Conservation (phyloP, 2,329 filamentous ascomycete genomes). For the Purpureocillium takamizusanense region DNA sequence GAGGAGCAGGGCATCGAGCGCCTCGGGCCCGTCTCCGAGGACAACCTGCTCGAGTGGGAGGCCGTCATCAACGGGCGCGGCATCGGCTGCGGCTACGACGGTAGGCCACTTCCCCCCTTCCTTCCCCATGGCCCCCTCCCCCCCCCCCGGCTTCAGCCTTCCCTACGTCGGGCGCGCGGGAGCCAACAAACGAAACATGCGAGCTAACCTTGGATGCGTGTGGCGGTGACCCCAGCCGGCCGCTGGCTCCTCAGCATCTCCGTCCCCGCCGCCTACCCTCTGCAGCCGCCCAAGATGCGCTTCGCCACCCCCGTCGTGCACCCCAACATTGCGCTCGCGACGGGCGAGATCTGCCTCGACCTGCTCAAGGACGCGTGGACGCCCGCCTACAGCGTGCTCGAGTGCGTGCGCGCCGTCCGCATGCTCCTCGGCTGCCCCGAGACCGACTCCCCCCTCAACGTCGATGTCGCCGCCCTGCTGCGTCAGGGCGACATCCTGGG, state of each 20-base stretch:
- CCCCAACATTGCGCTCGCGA: slow-evolving; percentile 62
- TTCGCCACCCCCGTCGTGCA: slow-evolving; percentile 84
- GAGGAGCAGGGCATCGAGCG: slow-evolving; percentile 48
- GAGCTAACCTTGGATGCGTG: no score
- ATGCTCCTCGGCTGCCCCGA: slow-evolving; percentile 57
- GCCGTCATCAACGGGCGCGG: slow-evolving; percentile 51
- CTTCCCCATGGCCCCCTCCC: no score
- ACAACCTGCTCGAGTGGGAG: slow-evolving; percentile 49
- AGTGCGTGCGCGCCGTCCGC: slow-evolving; percentile 63
- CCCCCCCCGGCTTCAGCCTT: no score
- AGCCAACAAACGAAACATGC: no score
- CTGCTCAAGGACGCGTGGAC: slow-evolving; percentile 74
- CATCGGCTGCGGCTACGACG: slow-evolving; percentile 46
- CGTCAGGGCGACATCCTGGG: slow-evolving; percentile 59
- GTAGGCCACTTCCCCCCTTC: slow-evolving; percentile 18
- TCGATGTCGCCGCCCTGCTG: slow-evolving; percentile 66
- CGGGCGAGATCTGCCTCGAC: slow-evolving; percentile 90
- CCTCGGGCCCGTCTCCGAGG: slow-evolving; percentile 44
- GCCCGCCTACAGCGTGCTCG: slow-evolving; percentile 72
- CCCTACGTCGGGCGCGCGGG: no score
- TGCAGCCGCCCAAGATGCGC: slow-evolving; percentile 63
- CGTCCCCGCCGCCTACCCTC: slow-evolving; percentile 72
- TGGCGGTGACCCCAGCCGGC: no score
- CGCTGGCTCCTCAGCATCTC: slow-evolving; percentile 74
- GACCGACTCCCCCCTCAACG: slow-evolving; percentile 67